Conservation (phyloP, 345 rosid species). For the Camelina hispida region DNA sequence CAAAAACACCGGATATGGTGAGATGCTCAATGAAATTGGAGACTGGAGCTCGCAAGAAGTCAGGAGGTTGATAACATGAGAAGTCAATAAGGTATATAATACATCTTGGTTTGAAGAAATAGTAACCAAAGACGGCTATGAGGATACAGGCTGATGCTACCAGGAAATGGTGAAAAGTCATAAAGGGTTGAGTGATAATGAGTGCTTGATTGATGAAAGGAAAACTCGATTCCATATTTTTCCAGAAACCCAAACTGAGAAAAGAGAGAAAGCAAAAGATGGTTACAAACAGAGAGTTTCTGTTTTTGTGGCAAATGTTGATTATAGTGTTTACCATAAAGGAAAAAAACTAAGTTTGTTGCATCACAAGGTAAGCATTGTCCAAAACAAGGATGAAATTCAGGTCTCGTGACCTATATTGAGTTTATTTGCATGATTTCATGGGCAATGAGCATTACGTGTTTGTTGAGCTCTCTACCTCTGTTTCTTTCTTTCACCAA, state of each 20-base stretch:
- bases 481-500: constrained; percentile 15
- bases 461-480: constrained; percentile 30
- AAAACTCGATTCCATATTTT: constrained; percentile 32
- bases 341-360: constrained; percentile 19
- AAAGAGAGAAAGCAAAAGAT: constrained; percentile 36
- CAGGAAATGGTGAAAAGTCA: constrained; percentile 31
- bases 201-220: constrained; percentile 19
- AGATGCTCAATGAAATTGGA: constrained; percentile 53
- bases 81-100: constrained; percentile 66
- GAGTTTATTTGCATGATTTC: constrained; percentile 24
- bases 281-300: not conserved
- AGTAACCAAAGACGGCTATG: constrained; percentile 35
- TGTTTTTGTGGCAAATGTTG: constrained; percentile 6
- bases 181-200: constrained; percentile 6
- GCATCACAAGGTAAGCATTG: constrained; percentile 43
- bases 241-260: not conserved
- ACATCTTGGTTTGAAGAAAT: constrained; percentile 37
- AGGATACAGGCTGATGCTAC: constrained; percentile 30
- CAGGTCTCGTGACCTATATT: constrained; percentile 26
- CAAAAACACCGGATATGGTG: constrained; percentile 28
- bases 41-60: constrained; percentile 47
- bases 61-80: constrained; percentile 57
- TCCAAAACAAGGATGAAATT: constrained; percentile 31
- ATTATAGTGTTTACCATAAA: constrained; percentile 25
- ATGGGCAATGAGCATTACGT: constrained; percentile 28